These are phyloP conservation scores for Pseudogymnoascus destructans DNA, from an alignment of 2,329 filamentous ascomycete species.

Conservation along the genomic window DNA sequence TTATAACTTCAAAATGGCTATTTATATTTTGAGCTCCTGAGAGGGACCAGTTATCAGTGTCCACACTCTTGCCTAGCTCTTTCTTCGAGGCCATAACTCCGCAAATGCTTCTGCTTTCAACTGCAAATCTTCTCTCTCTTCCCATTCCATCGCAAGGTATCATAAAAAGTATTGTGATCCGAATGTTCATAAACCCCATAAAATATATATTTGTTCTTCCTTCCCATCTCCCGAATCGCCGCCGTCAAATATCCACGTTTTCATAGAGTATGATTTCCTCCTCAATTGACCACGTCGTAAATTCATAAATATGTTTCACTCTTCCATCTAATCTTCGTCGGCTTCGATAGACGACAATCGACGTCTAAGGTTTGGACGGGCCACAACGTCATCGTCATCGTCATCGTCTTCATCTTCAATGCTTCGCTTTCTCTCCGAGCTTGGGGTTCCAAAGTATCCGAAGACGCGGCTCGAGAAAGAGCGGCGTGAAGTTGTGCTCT, in stretches of 20 bases:
- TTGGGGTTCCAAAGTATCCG: background rate
- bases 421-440: background rate
- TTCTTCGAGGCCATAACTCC: background rate
- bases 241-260: background rate
- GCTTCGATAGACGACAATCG: background rate
- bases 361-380: background rate
- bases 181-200: background rate
- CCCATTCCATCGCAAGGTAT: background rate
- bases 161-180: background rate
- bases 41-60: background rate
- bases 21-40: background rate
- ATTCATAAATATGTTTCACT: background rate
- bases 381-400: background rate
- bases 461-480: background rate
- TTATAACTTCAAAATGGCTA: background rate
- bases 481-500: background rate
- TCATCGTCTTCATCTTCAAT: background rate
- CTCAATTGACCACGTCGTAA: background rate
- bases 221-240: background rate
- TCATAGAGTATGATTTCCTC: too few species aligned
- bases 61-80: background rate
- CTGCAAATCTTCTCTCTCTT: background rate
- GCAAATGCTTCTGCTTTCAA: background rate
- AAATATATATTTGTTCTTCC: background rate
- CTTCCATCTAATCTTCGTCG: background rate